Evolutionary conservation across 164 flowering plant genomes (phyloP), one percentile per base, ranked within the genome.

Genomic region (Chimonanthus praecox): DNA sequence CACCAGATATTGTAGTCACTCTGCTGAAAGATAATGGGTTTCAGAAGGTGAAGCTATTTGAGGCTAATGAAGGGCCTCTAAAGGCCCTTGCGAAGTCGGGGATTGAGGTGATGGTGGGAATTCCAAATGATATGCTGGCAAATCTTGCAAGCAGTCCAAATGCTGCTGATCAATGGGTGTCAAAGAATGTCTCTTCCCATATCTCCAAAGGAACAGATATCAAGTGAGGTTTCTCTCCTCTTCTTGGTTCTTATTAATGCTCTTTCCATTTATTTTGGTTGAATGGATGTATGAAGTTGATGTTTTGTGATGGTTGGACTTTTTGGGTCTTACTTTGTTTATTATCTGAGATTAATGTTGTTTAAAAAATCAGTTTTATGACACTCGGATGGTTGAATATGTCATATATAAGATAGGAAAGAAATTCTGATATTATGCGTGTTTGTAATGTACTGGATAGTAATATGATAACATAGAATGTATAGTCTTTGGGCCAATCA

Each of bases 101-200:
- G 75, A 83, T 95, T 75, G 92, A 95, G 76, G 97, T 95, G 47
- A 95, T 95, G 98, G 97, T 95, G 47, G 99, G 98, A 2, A 95
- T 95, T 18, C 98, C 99, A 6, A 95, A 95, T 73, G 98, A 95
- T 74, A 84, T 90, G 97, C 88, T 95, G 49, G 51, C 77, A 0
- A 70, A 87, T 71, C 51, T 92, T 10, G 97, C 98, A 33, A 43
- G 11, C 45, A 88, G 91, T 77, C 7, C 85, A 15, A 88, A 87
- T 76, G 92, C 94, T 58, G 99, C 98, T 75, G 94, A 92, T 74
- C 87, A 79, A 73, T 95, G 99, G 99, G 99, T 95, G 54, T 13
- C 88, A 18, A 72, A 86, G 58, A 95, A 95, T 85, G 90, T 95
- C 18, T 86, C 98, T 21, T 7, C 78, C 2, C 91, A 90, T 77